Base-by-base conservation (phyloP, 2,329 filamentous ascomycete species). In the Colletotrichum gloeosporioides region DNA sequence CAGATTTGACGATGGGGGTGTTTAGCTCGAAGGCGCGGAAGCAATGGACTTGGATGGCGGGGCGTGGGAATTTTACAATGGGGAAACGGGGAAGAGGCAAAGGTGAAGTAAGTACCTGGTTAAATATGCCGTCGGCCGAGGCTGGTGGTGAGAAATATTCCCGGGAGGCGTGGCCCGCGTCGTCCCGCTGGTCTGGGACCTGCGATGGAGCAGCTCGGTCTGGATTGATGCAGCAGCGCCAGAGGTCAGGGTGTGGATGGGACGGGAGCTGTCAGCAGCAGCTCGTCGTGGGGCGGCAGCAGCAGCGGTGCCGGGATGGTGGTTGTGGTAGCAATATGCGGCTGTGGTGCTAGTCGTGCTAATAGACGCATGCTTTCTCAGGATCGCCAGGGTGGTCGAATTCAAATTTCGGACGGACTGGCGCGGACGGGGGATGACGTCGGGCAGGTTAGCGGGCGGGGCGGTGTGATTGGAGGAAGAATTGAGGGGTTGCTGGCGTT, bases 361-460 rank as follows among this genome's bases (percentile, higher is more conserved):
- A 49, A 49, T 22, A 49, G 44, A 22, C 34, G 62, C 59, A 64
- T 64, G 22, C 18, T 15, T 39, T 62, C 16, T 49, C 34, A 22
- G 62, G 36, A 31, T 59, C 49, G 25, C 31, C 69, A 39, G 69
- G 53, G 34, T 55, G 49, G 53, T 55, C 71, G 44, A 55, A 72
- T 34, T 59, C 67, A 69, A 66, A 77, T 69, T 62, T 66, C 73
- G 73, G 69, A 67, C 69, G 63, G 73, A 65, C 57, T 69, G 31
- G 65, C 67, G 55, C 75, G 75, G 74, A 63, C 32, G 57, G 10
- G 77, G 77, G 71, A 78, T 78, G 77, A 78, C 77, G 77, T 78
- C 77, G 77, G 71, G 68, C 44, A 49, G 44, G 5, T 49, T 49
- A 65, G 65, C 59, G 71, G 71, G 32, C 64, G 69, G 25, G 55